Conservation (phyloP, 202 grass and related monocot species). For the Zizania palustris region DNA sequence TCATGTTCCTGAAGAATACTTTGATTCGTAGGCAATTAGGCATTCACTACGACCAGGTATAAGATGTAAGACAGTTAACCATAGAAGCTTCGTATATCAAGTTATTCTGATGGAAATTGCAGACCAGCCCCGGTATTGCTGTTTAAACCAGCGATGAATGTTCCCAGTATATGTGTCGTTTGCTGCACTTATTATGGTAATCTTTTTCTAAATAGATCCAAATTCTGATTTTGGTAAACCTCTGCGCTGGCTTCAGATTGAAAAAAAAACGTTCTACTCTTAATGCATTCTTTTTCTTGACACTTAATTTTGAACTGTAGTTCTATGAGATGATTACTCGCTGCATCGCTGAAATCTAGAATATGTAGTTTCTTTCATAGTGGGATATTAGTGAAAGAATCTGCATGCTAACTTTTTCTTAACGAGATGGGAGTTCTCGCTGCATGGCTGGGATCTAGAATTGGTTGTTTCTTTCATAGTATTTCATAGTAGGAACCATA, state of each 20-base stretch:
- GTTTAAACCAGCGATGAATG: not conserved
- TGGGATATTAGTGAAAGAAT: not conserved
- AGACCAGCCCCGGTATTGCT: not conserved
- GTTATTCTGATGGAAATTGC: constrained; percentile 3
- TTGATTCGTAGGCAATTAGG: constrained; percentile 30
- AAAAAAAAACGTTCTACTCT: not conserved
- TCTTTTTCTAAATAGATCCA: not conserved
- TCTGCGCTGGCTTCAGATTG: not conserved
- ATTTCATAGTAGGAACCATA: no score
- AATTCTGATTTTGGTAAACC: not conserved
- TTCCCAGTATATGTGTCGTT: not conserved
- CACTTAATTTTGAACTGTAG: not conserved
- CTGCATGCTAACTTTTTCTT: not conserved
- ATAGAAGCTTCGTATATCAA: not conserved
- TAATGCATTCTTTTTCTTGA: not conserved
- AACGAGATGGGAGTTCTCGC: no score
- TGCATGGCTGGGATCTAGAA: no score
- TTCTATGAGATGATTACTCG: not conserved
- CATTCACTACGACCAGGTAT: not conserved
- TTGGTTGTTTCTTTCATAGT: no score
- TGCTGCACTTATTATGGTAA: not conserved
- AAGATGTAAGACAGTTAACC: constrained; percentile 24
- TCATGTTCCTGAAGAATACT: constrained; percentile 76
- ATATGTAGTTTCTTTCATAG: not conserved
- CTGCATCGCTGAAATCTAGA: not conserved